These are phyloP conservation scores for Coccinonectria pachysandricola DNA, from an alignment of 2,329 filamentous ascomycete genomes.

Conservation along the genomic window DNA sequence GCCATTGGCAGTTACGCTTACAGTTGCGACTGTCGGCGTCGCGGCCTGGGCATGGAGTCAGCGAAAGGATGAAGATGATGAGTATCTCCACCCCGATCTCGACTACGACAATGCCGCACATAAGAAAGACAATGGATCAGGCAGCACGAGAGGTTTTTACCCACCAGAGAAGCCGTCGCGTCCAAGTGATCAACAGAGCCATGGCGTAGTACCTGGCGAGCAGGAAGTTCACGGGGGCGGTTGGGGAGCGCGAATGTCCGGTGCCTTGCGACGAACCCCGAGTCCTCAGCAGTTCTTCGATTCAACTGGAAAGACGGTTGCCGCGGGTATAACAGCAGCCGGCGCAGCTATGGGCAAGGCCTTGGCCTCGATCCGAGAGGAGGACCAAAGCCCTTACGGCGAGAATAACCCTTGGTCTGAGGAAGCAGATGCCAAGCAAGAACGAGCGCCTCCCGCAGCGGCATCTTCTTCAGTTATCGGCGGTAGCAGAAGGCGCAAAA, in stretches of 20 bases:
- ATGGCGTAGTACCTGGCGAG: constrained; percentile 25
- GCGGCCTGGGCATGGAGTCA: constrained; percentile 94
- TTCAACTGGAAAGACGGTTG: constrained; percentile 69
- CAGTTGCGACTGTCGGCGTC: constrained; percentile 74
- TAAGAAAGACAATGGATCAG: constrained; percentile 42
- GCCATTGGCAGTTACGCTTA: constrained; percentile 76
- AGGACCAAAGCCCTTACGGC: constrained; percentile 64
- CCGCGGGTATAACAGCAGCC: constrained; percentile 71
- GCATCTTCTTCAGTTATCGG: constrained; percentile 23
- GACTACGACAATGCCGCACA: constrained; percentile 40
- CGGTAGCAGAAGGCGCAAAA: constrained; percentile 51
- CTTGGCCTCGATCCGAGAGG: constrained; percentile 72
- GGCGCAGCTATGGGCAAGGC: constrained; percentile 75
- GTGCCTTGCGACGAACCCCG: constrained; percentile 69
- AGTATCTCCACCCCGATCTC: constrained; percentile 42
- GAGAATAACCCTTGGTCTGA: constrained; percentile 91
- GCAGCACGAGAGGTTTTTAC: constrained; percentile 30
- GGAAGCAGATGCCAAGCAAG: constrained; percentile 63
- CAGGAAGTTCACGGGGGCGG: constrained; percentile 33
- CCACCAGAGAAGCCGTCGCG: constrained; percentile 27
- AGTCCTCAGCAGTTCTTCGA: constrained; percentile 86
- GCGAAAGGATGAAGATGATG: constrained; percentile 63
- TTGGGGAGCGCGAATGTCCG: constrained; percentile 70
- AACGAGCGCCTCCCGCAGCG: constrained; percentile 24
- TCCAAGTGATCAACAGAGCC: constrained; percentile 29